phyloP scores from a whole-genome alignment of 2,329 filamentous ascomycete genomes.

The Cercospora zeina region DNA sequence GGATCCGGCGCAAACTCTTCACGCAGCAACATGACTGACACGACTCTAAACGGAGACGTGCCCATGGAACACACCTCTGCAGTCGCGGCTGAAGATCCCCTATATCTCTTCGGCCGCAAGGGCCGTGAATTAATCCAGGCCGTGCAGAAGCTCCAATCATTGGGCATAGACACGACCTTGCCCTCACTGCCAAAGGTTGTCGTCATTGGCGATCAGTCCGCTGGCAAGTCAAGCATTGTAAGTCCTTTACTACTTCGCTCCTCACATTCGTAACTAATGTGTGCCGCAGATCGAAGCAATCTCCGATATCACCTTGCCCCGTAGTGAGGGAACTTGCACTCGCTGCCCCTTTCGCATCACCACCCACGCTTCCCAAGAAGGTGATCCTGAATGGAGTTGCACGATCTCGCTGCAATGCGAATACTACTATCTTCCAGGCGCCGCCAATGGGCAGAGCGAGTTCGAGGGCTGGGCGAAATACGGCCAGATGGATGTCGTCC shows the following conservation, averaged over 20 bases:
- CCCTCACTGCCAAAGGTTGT: conserved; percentile 76
- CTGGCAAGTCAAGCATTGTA: conserved; percentile 71
- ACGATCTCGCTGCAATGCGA: conserved; percentile 64
- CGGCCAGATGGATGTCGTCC: conserved; percentile 47
- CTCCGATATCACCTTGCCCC: conserved; percentile 68
- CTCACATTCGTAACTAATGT: not conserved
- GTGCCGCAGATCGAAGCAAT: conserved; percentile 45
- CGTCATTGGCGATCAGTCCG: conserved; percentile 80
- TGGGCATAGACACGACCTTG: conserved; percentile 68
- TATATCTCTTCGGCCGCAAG: conserved; percentile 60
- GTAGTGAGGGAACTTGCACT: conserved; percentile 72
- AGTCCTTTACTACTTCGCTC: not conserved
- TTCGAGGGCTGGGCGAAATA: conserved; percentile 67
- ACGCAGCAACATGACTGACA: not conserved
- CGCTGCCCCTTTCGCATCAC: conserved; percentile 76
- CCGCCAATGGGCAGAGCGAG: conserved; percentile 57
- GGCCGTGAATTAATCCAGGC: conserved; percentile 66
- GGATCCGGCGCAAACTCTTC: not conserved
- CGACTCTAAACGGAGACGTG: not conserved
- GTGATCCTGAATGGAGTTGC: conserved; percentile 60
- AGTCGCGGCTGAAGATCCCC: conserved; percentile 19
- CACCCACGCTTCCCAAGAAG: conserved; percentile 54
- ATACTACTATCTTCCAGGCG: conserved; percentile 60
- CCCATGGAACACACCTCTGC: not conserved
- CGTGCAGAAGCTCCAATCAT: conserved; percentile 66